Base-by-base conservation (phyloP, 225 moss, liverwort and hornwort genomes). In the Marchantia polymorpha region DNA sequence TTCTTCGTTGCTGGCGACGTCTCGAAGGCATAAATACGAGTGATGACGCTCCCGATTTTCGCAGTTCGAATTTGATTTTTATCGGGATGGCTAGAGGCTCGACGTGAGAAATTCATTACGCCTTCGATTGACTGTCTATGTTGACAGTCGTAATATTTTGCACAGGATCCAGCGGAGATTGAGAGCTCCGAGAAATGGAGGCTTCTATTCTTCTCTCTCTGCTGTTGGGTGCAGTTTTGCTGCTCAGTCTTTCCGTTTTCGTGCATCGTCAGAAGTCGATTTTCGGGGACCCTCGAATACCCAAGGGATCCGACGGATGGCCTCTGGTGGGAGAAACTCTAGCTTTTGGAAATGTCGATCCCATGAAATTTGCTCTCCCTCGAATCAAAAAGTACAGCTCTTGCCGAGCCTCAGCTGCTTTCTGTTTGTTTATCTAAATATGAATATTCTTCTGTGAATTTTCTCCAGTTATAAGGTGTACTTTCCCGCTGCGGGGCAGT, bases 311-410 rank as follows among this genome's bases (percentile, higher is more conserved):
- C 0, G 46, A 46, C 25, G 87, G 87, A 51, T 85, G 87, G 87
- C 87, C 85, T 6, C 65, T 88, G n/a, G 75, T 88, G 14, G 87
- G 87, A 66, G 87, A 88, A 53, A 88, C 85, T 20, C 71, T 88
- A 14, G 54, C 80, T 25, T 88, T 88, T 58, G 85, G 77, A 7
- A 83, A 88, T 68, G 78, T 67, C 3, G 80, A 88, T 72, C 85
- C 87, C 12, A 5, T 81, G 26, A 27, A 70, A 29, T 88, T 85
- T 72, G 81, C 48, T 25, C 10, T 14, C 15, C 85, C 84, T 25
- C 84, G 87, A 63, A 49, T 85, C 39, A 81, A 72, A 64, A 85
- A 85, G 87, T 87, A 82, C 23, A n/a, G 12, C 7, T 51, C 8
- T n/a, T 12, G 39, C 39, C 39, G 12, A 47, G 54, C n/a, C 39